Conservation (phyloP, 176 grass and related monocot genomes). For the Saccharum spontaneum region DNA sequence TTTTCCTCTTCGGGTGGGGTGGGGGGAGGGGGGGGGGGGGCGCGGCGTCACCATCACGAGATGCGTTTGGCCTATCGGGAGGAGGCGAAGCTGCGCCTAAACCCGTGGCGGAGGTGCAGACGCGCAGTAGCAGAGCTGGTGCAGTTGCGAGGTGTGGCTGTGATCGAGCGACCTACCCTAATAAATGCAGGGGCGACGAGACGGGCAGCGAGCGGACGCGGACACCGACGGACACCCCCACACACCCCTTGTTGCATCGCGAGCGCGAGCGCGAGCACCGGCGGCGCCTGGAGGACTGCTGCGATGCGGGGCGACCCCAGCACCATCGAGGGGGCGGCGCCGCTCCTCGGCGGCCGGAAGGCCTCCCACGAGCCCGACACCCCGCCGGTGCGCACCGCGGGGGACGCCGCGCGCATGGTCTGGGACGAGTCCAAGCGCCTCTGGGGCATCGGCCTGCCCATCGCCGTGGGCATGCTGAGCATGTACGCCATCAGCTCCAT, state of each 20-base stretch:
- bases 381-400: background rate
- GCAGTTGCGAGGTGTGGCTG: too few species aligned
- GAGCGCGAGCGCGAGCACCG: background rate
- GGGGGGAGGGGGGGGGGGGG: too few species aligned
- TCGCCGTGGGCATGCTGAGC: slow-evolving; percentile 48
- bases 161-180: background rate
- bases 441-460: slow-evolving; percentile 63
- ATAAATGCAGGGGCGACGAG: background rate
- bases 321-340: background rate
- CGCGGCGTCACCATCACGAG: too few species aligned
- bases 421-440: slow-evolving; percentile 50
- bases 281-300: background rate
- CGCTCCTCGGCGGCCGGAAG: background rate
- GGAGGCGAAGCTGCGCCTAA: too few species aligned
- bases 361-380: background rate
- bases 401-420: slow-evolving; percentile 28
- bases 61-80: too few species aligned
- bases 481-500: slow-evolving; percentile 44
- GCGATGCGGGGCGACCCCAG: background rate
- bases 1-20: too few species aligned
- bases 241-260: background rate
- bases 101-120: too few species aligned
- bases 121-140: too few species aligned
- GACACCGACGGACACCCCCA: too few species aligned
- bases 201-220: background rate